Evolutionary conservation across 306 rosid species (phyloP).

Genomic region (Vigna radiata): DNA sequence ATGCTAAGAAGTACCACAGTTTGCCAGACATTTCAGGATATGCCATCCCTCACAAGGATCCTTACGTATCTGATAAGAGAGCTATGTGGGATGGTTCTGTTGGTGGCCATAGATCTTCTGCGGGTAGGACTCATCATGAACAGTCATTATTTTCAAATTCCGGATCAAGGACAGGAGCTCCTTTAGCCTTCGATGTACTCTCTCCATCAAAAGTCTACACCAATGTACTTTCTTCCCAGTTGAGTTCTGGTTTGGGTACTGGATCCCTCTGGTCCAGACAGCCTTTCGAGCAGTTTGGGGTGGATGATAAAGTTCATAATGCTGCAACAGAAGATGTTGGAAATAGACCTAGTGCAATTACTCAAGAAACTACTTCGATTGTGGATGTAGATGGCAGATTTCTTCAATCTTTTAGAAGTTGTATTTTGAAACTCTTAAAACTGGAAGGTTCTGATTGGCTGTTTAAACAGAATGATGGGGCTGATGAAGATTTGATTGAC

Average conservation of each 20-base stretch:
- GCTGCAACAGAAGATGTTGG: conserved; percentile 29
- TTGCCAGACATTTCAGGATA: conserved; percentile 78
- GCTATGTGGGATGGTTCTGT: conserved; percentile 60
- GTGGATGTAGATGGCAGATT: conserved; percentile 73
- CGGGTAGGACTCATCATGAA: conserved; percentile 51
- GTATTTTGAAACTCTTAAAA: conserved; percentile 83
- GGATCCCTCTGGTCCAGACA: conserved; percentile 91
- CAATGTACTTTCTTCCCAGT: conserved; percentile 61
- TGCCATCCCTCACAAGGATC: conserved; percentile 59
- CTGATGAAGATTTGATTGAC: conserved; percentile 89
- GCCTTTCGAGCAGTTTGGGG: conserved; percentile 93
- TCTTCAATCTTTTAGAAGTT: conserved; percentile 78
- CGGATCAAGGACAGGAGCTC: conserved; percentile 62
- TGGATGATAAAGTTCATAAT: conserved; percentile 59
- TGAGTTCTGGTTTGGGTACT: conserved; percentile 62
- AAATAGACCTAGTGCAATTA: conserved; percentile 47
- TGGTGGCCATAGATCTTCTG: conserved; percentile 66
- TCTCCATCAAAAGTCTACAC: conserved; percentile 69
- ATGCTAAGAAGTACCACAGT: conserved; percentile 88
- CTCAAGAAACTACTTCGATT: conserved; percentile 60
- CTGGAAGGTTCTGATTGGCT: conserved; percentile 96
- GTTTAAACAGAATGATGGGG: conserved; percentile 87
- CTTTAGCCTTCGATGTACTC: conserved; percentile 76
- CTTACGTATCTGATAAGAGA: conserved; percentile 57
- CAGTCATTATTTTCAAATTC: conserved; percentile 55